Evolutionary conservation across 1,284 basidiomycete genomes (phyloP), one percentile per base, ranked within the genome.

Genomic region (Sporisorium exsertum): DNA sequence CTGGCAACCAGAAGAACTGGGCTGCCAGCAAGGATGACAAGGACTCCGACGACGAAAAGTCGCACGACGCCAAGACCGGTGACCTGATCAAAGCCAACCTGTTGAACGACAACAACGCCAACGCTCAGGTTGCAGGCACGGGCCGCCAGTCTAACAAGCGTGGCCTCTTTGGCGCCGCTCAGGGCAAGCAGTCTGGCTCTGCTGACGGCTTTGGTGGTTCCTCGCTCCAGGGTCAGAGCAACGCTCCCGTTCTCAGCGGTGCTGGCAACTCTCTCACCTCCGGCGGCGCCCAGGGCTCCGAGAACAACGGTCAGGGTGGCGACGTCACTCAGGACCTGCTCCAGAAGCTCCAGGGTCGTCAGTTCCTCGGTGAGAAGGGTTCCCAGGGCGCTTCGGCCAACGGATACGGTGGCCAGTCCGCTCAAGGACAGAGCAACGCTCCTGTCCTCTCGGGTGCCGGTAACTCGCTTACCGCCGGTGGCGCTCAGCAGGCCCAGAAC

Each of bases 381-480:
- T 35, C 58, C 47, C 33, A 46, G 45, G 57, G 51, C 55, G 29
- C 29, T 32, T 32, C 29, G 26, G 58, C 58, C 24, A 49, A 67
- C 26, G 64, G 58, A 5, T 67, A 37, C 42, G 64, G 64, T 33
- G 64, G 64, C 15, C 42, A 49, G 20, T 61, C 58, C 13, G 13
- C 13, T 9, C 64, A 67, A 53, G 53, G 54, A 18, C 64, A 67
- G 58, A 18, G 24, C 49, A 67, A 67, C 58, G 47, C 47, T 13
- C 64, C 64, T 26, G 58, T 67, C 15, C 53, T 67, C 22, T 58
- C 54, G 4, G 64, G 64, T 20, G 54, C 64, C 7, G 58, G 64
- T 54, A 67, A 67, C 64, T 67, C 64, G 20, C 53, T 67, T 33
- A 61, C 64, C 43, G 24, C 54, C 20, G 64, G 64, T 51, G 64